Evolutionary conservation across 108 stramenopile genomes (phyloP), one percentile per base, ranked within the genome.

Genomic region (Nitzschia palea): DNA sequence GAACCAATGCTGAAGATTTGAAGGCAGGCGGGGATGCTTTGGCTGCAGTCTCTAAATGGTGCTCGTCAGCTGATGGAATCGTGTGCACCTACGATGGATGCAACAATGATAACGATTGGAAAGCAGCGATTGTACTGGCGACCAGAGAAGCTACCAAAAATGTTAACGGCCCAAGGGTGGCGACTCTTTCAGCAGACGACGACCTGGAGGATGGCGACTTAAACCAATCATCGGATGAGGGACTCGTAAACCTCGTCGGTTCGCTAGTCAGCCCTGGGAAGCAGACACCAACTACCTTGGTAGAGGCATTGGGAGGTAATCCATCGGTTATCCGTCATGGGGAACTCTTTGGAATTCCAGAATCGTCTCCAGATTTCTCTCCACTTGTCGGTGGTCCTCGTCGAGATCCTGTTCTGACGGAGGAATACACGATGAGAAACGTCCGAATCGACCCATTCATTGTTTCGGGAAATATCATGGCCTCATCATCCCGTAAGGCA

Each of bases 311-410:
- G 58, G 40, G 55, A 6, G 36, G 12, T 6, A 54, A 37, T 4
- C 29, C 29, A 4, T 45, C 22, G 15, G 60, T 60, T 26, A 44
- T 92, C 15, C 74, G 90, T 30, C 82, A 89, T 64, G 90, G 90
- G 42, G 78, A 82, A 31, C 65, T 92, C 12, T 92, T 92, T 78
- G 90, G 90, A 9, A 77, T 77, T 3, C 82, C 90, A 9, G 90
- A 89, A 44, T 87, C 86, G 17, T 89, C 87, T 57, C 84, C 87
- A 10, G 80, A 89, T 35, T 87, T 87, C 31, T 87, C 87, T 27
- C 74, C 86, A 15, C 77, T 92, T 20, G 60, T 89, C 30, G 90
- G 90, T 45, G 90, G 90, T 55, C 87, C 84, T 10, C 72, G 74
- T 26, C 53, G 71, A 44, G 76, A 87, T 54, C 84, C 90, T 15